Conservation (phyloP, 306 rosid genomes). For the Citrullus colocynthis region DNA sequence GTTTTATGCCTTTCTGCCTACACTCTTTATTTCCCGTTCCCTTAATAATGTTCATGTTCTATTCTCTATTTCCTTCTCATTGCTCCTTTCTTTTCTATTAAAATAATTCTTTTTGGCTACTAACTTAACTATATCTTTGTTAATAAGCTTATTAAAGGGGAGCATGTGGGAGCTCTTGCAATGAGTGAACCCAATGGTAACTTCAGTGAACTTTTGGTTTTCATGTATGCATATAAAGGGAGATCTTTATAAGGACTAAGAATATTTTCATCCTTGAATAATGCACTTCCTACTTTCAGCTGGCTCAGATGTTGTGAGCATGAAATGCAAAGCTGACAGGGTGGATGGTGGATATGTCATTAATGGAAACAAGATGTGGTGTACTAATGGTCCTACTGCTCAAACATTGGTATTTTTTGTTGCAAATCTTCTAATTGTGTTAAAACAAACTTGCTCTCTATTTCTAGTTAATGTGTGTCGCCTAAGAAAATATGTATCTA, state of each 20-base stretch:
- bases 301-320: conserved; percentile 98
- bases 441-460: neutral
- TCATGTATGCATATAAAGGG: neutral
- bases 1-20: conserved; percentile 25
- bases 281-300: conserved; percentile 26
- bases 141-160: conserved; percentile 82
- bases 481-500: neutral
- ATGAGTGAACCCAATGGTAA: conserved; percentile 97
- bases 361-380: conserved; percentile 97
- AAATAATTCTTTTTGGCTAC: conserved; percentile 12
- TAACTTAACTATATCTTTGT: conserved; percentile 8
- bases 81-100: neutral
- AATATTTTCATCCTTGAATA: conserved; percentile 7
- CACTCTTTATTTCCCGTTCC: neutral
- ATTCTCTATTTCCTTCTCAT: neutral
- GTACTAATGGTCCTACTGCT: conserved; percentile 92
- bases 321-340: conserved; percentile 91
- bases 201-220: conserved; percentile 7
- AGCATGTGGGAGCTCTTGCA: conserved; percentile 95
- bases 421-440: neutral
- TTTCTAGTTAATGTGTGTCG: neutral
- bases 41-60: neutral
- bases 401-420: conserved; percentile 59
- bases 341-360: conserved; percentile 73
- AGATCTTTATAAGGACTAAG: conserved; percentile 7